Evolutionary conservation across 2,329 filamentous ascomycete species (phyloP).

Genomic region (Cercospora sp.): DNA sequence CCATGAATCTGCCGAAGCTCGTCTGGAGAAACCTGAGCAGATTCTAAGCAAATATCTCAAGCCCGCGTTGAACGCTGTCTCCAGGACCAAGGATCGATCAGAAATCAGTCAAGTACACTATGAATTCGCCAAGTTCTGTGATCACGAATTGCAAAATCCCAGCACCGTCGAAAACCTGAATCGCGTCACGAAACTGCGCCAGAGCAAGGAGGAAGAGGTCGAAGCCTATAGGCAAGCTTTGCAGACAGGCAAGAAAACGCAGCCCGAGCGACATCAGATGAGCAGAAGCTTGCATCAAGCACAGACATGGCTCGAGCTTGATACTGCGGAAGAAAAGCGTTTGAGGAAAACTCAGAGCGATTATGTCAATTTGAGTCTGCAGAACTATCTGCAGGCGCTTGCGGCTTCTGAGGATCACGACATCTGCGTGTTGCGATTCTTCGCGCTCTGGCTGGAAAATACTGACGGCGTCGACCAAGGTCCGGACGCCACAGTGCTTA

Average conservation of each 20-base stretch:
- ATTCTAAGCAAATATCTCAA: constrained; percentile 86
- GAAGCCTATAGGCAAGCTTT: constrained; percentile 66
- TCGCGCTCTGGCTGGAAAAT: constrained; percentile 89
- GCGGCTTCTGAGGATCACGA: constrained; percentile 84
- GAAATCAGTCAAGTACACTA: constrained; percentile 89
- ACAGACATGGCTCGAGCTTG: constrained; percentile 86
- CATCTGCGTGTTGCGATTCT: constrained; percentile 87
- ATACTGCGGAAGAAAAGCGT: constrained; percentile 80
- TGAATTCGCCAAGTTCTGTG: constrained; percentile 92
- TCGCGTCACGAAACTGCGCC: constrained; percentile 74
- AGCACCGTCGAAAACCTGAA: constrained; percentile 82
- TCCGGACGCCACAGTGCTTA: constrained; percentile 75
- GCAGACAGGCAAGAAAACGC: constrained; percentile 44
- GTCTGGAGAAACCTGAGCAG: constrained; percentile 84
- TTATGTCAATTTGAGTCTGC: constrained; percentile 83
- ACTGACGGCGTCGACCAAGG: constrained; percentile 63
- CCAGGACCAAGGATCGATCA: constrained; percentile 63
- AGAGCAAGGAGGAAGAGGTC: constrained; percentile 80
- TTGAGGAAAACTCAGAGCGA: constrained; percentile 74
- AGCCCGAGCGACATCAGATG: constrained; percentile 55
- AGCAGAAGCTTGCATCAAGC: constrained; percentile 67
- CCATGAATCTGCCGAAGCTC: constrained; percentile 83
- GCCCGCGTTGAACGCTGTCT: constrained; percentile 79
- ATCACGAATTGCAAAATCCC: constrained; percentile 85
- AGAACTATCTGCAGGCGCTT: constrained; percentile 88